Evolutionary conservation across 345 rosid species (phyloP).

Genomic region (Eucalyptus viminalis): DNA sequence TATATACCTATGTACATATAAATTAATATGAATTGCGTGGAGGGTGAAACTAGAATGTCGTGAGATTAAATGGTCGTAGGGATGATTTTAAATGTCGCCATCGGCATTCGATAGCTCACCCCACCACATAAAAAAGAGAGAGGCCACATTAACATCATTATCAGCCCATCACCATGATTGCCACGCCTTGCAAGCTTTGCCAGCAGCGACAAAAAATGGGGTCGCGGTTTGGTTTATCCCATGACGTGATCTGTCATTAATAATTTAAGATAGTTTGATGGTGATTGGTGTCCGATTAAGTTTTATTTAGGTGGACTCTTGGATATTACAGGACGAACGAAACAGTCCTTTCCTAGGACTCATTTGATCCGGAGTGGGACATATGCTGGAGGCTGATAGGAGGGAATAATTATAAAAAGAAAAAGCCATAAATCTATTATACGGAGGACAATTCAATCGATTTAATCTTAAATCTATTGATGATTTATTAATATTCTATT

Average conservation of each 20-base stretch:
- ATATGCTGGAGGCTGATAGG: neutral
- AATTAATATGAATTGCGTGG: neutral
- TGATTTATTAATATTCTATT: neutral
- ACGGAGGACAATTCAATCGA: accelerated
- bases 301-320: neutral
- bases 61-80: neutral
- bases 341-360: neutral
- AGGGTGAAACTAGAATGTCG: neutral
- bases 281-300: neutral
- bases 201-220: neutral
- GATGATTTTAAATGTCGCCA: neutral
- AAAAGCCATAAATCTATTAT: neutral
- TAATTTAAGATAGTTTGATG: neutral
- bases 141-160: neutral
- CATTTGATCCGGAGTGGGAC: neutral
- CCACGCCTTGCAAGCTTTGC: neutral
- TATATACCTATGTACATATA: neutral
- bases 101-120: neutral
- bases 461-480: neutral
- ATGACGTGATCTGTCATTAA: neutral
- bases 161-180: neutral
- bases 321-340: neutral
- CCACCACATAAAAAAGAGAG: neutral
- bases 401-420: neutral
- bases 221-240: neutral